Base-by-base conservation (phyloP, 129 eudicot genomes). In the Apium graveolens region DNA sequence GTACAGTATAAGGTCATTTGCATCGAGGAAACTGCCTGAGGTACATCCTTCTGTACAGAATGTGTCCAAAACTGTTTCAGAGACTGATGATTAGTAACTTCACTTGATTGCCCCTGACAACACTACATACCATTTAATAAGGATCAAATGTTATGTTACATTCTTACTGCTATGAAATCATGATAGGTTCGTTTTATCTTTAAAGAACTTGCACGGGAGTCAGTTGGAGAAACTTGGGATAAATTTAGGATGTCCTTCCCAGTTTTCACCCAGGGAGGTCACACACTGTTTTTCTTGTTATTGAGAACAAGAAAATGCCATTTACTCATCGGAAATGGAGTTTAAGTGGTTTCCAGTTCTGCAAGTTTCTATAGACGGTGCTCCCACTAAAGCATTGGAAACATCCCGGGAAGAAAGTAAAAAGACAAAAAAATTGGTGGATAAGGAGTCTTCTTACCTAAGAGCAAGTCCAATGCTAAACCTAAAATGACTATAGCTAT, bases 1-100 rank as follows among this genome's bases (percentile, higher is more conserved):
- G 48, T 44, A 44, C 16, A 44, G 48, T 43, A 9, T 43, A 43
- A 43, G 44, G 44, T 41, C 44, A 44, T 20, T 87, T 78, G 92
- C 97, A 78, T 84, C 87, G 38, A 86, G 75, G 38, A 87, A 77
- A 49, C 87, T 91, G 80, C 92, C 89, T 65, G 92, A 91, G 66
- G 76, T 87, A 66, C 88, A 86, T 74, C 86, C 13, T 44, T 74
- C 77, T 29, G 27, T 43, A 44, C 77, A 44, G 62, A 44, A 74
- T 44, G 60, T 74, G 38, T 1, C 39, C 24, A 74, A 74, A 45
- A 18, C 44, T 45, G 37, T 74, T 44, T 44, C 62, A 74, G 60
- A 74, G 60, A 53, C 41, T 26, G 37, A 44, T 29, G 60, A 53
- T 74, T 74, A 74, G 38, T 60, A 74, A 14, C 77, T 53, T 74